Percentiles rank a stretch among this genome's conserved stretches.
phyloP scores from a whole-genome alignment of 2,329 filamentous ascomycete genomes.

The Pseudogymnoascus verrucosus region DNA sequence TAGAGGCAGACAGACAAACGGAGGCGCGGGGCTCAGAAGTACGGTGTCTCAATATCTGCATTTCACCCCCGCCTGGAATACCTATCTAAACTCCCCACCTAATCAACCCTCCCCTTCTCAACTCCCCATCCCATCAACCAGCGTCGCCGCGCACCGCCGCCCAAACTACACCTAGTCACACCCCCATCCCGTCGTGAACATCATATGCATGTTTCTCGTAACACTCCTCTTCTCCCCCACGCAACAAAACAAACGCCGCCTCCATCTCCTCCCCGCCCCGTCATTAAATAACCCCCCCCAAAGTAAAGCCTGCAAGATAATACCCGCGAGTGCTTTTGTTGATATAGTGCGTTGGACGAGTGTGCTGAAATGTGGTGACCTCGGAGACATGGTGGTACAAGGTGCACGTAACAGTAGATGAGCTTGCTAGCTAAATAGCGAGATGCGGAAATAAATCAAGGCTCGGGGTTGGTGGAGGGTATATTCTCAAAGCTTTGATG shows the following conservation, averaged over 20 bases:
- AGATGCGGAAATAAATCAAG: background rate
- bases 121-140: background rate
- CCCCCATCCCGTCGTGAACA: background rate
- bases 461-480: background rate
- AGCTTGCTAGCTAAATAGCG: background rate
- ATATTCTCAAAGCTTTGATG: background rate
- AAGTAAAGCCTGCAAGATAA: background rate
- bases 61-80: background rate
- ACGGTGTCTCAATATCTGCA: constrained; percentile 3
- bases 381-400: constrained; percentile 1
- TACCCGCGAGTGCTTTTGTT: background rate
- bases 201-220: constrained; percentile 8
- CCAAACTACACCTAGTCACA: background rate
- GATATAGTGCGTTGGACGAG: background rate
- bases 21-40: background rate
- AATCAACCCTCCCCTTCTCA: background rate
- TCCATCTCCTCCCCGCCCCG: background rate
- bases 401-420: background rate
- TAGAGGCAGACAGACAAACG: background rate
- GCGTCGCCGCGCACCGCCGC: background rate
- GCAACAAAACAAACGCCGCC: background rate
- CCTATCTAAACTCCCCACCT: background rate
- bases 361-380: background rate
- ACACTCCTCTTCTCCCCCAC: background rate
- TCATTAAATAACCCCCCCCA: background rate